Base-by-base conservation (phyloP, 192 early-diverging fungal genomes). In the Podila epicladia region DNA sequence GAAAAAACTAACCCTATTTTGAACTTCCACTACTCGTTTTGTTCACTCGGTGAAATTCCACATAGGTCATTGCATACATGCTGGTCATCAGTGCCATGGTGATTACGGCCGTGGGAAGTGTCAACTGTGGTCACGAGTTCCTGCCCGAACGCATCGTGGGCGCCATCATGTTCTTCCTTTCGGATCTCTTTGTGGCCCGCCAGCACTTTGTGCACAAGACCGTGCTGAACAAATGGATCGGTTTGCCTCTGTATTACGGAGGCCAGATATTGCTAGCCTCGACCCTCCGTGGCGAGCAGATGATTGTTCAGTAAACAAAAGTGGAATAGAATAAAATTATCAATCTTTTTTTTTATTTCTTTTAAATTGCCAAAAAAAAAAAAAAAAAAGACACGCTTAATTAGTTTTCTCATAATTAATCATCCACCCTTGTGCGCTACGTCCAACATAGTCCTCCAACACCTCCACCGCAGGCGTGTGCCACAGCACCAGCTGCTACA, bases 1-100 rank as follows among this genome's bases (percentile, higher is more conserved):
- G 12, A 41, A 1, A 45, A 45, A 45, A 45, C 41, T 45, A 45
- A 45, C 41, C 41, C 41, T 15, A 45, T 45, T 45, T 17, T 17
- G 15, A 45, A 45, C 41, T 15, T 45, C 41, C 11, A 41, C 41
- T 9, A 0, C 28, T 61, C 37, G n/a, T 60, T 35, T 61, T 66
- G 20, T 60, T 66, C 41, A 45, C 41, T 45, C 2, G 13, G 1
- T 35, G 29, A 2, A 31, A 12, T 22, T 28, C 22, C 22, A 19
- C 26, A 49, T 55, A 72, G 70, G 76, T 79, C 31, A 38, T 72
- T 9, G 69, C 70, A 15, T 79, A 79, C 29, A 79, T 72, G 76
- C 33, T 79, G 6, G 70, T 79, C 12, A 72, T 79, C 65, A 79
- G 70, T 59, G 70, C 65, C 19, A 79, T 79, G 70, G 70, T 79